A percentile compares a stretch with the other conserved stretches of the same genome.
phyloP scores from a whole-genome alignment of 1,284 basidiomycete genomes.

The Fereydounia khargensis region DNA sequence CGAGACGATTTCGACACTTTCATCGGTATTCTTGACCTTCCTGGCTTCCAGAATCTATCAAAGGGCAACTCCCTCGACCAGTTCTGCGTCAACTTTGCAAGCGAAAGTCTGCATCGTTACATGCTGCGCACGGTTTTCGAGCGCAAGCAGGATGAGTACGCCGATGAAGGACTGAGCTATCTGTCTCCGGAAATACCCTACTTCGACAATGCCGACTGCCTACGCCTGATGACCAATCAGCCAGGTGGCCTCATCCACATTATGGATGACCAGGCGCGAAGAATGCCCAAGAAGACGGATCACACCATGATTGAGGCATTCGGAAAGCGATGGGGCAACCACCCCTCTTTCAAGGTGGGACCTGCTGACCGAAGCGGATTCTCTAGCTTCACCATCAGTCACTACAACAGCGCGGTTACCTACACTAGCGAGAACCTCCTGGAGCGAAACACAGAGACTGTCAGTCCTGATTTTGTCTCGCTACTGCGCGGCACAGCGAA shows the following conservation, averaged over 20 bases:
- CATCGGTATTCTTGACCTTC: slow-evolving; percentile 91
- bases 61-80: slow-evolving; percentile 87
- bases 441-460: slow-evolving; percentile 80
- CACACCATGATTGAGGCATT: slow-evolving; percentile 92
- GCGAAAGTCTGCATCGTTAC: slow-evolving; percentile 84
- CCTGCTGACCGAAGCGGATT: slow-evolving; percentile 68
- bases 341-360: slow-evolving; percentile 70
- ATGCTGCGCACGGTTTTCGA: slow-evolving; percentile 78
- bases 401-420: slow-evolving; percentile 84
- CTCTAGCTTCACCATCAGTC: slow-evolving; percentile 85
- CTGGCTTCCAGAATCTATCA: slow-evolving; percentile 69
- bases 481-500: slow-evolving; percentile 69
- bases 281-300: slow-evolving; percentile 85
- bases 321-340: slow-evolving; percentile 88
- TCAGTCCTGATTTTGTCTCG: slow-evolving; percentile 89
- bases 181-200: slow-evolving; percentile 73
- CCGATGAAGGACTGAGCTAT: slow-evolving; percentile 74
- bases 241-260: slow-evolving; percentile 93
- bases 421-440: slow-evolving; percentile 88
- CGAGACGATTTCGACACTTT: slow-evolving; percentile 65
- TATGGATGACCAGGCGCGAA: slow-evolving; percentile 90
- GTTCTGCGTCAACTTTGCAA: slow-evolving; percentile 93
- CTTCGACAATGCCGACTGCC: slow-evolving; percentile 87
- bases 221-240: slow-evolving; percentile 79
- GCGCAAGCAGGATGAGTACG: slow-evolving; percentile 74